These are phyloP conservation scores for Karstenula rhodostoma DNA, from an alignment of 2,329 filamentous ascomycete genomes.

Conservation along the genomic window DNA sequence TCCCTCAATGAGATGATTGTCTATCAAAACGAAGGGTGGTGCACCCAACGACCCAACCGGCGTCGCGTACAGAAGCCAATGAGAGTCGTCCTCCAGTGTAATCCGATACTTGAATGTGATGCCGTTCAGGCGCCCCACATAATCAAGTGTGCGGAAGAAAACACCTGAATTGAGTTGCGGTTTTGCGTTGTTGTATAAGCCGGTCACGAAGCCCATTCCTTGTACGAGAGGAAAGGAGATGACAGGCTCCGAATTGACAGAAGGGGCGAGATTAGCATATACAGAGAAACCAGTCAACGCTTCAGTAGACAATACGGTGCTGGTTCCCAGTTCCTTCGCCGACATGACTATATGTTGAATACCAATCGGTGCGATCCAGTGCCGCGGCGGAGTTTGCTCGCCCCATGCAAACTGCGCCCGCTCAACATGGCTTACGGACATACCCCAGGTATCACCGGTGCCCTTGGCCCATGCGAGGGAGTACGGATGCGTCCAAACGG, in stretches of 20 bases:
- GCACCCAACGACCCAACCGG: conserved; percentile 62
- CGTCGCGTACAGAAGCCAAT: conserved; percentile 83
- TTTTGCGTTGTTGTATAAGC: conserved; percentile 72
- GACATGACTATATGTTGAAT: conserved; percentile 85
- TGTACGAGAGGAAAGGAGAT: conserved; percentile 85
- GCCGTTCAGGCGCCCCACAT: conserved; percentile 39
- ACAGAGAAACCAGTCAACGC: conserved; percentile 64
- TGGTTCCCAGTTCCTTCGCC: conserved; percentile 73
- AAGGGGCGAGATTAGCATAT: conserved; percentile 72
- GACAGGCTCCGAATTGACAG: conserved; percentile 61
- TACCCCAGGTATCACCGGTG: conserved; percentile 74
- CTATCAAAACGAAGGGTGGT: conserved; percentile 73
- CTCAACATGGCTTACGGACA: conserved; percentile 80
- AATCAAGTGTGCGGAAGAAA: conserved; percentile 73
- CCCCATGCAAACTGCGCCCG: conserved; percentile 67
- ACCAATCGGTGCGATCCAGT: conserved; percentile 83
- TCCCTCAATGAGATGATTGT: conserved; percentile 72
- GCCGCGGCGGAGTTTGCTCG: conserved; percentile 58
- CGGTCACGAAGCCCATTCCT: conserved; percentile 89
- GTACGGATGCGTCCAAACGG: conserved; percentile 76
- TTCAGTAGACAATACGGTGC: conserved; percentile 65
- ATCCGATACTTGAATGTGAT: conserved; percentile 80
- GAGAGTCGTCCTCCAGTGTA: conserved; percentile 70
- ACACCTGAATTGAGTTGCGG: conserved; percentile 79
- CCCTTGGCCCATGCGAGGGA: conserved; percentile 56